Percentiles rank a stretch among this genome's conserved stretches.
These are phyloP conservation scores for Agrostemma githago DNA, from an alignment of 148 eudicot species.

Conservation along the genomic window DNA sequence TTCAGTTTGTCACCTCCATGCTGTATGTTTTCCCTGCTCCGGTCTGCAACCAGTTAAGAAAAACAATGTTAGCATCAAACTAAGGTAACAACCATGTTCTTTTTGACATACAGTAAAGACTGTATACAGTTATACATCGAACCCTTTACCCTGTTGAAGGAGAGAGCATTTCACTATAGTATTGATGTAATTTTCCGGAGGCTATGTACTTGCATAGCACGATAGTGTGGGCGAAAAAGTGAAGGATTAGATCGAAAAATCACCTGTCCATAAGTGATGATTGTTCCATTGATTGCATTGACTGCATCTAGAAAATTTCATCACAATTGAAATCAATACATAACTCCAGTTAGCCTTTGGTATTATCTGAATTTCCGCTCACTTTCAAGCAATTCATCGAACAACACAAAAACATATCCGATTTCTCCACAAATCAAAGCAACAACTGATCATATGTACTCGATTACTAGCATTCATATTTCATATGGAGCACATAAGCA, in stretches of 20 bases:
- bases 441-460: not conserved
- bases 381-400: not conserved
- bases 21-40: constrained; percentile 96
- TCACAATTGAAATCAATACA: not conserved
- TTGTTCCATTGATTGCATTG: constrained; percentile 67
- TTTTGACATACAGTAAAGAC: not conserved
- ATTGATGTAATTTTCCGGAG: not conserved
- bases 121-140: not conserved
- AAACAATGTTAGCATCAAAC: not conserved
- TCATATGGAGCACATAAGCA: not conserved
- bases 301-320: constrained; percentile 46
- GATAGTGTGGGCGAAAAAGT: not conserved
- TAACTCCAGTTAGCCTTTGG: not conserved
- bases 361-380: not conserved
- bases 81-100: not conserved
- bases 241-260: constrained; percentile 8
- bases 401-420: not conserved
- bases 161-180: not conserved
- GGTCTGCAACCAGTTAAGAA: constrained; percentile 46
- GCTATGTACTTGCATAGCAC: not conserved
- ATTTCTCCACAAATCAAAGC: not conserved
- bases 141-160: not conserved
- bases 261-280: constrained; percentile 91
- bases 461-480: not conserved
- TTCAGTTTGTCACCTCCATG: constrained; percentile 66